A percentile compares a stretch with the other conserved stretches of the same genome.
Evolutionary conservation across 192 early-diverging fungal genomes (phyloP).

Genomic region (Coemansia aciculifera): DNA sequence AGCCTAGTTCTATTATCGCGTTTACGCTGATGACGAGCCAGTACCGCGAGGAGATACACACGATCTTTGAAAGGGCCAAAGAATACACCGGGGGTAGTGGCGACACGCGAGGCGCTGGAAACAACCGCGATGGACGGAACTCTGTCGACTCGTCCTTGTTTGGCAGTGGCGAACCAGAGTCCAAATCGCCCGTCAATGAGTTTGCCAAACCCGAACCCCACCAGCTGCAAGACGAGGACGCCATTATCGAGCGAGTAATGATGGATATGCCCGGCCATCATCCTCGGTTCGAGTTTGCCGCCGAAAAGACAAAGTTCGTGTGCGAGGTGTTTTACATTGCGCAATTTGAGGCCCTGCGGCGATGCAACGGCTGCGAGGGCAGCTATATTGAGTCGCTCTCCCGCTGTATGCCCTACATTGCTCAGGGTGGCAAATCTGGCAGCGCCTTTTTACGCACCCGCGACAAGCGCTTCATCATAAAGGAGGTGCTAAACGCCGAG

Average conservation of each 20-base stretch:
- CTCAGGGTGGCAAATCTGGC: constrained; percentile 88
- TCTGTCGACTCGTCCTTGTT: neutral
- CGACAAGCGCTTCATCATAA: constrained; percentile 91
- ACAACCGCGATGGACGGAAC: neutral
- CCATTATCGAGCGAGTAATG: constrained; percentile 36
- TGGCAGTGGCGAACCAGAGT: neutral
- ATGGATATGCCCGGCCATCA: constrained; percentile 43
- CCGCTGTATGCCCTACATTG: constrained; percentile 83
- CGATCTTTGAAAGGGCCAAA: constrained; percentile 32
- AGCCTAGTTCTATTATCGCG: constrained; percentile 92
- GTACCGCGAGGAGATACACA: constrained; percentile 38
- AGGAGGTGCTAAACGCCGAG: constrained; percentile 82
- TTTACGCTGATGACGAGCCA: constrained; percentile 71
- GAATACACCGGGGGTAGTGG: neutral
- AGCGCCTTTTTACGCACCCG: constrained; percentile 87
- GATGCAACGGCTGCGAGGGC: constrained; percentile 80
- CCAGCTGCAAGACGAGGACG: constrained; percentile 14
- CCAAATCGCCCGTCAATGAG: constrained; percentile 29
- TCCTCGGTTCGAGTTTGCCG: constrained; percentile 60
- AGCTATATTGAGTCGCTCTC: constrained; percentile 83
- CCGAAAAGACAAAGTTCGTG: constrained; percentile 73
- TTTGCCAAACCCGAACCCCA: constrained; percentile 18
- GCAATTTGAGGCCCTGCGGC: constrained; percentile 88
- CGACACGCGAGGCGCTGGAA: neutral
- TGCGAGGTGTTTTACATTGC: constrained; percentile 92